Base-by-base conservation (phyloP, 2,329 filamentous ascomycete species). In the Apiospora malaysiana region DNA sequence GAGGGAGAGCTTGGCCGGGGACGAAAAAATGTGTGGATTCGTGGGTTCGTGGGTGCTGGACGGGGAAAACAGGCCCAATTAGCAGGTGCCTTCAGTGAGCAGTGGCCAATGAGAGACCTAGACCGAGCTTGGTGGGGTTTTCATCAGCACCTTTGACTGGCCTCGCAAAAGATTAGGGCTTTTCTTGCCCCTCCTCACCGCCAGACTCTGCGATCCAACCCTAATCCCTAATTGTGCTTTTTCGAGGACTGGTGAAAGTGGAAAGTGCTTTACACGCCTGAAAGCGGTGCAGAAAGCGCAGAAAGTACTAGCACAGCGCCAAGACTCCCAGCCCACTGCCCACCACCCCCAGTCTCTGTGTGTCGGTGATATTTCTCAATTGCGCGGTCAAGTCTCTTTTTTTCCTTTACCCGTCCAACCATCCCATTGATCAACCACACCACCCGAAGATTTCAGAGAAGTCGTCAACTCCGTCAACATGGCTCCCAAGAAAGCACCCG, bases 401-500 rank as follows among this genome's bases (percentile, higher is more conserved):
- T 68, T 68, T 68, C 32, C 46, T 27, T 37, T 14, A 45, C 40
- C 43, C 42, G 66, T 45, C 66, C 66, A 67, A 18, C 63, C 63
- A 71, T 45, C 47, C 68, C 25, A 45, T 45, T 45, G 42, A 78
- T 77, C 78, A 79, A 79, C 75, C 75, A 76, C 75, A 74, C 72
- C 56, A 21, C 27, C 27, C 56, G 56, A 63, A 40, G 56, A 63
- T 63, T 63, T 63, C 56, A 63, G 56, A 63, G 56, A 63, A 63
- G 56, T 63, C 56, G 56, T 63, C 56, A 74, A 77, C 75, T 77
- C 76, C 70, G 81, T 85, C 89, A 93, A 86, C 84, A 98, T 98
- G 95, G 88, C 95, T 86, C 95, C 95, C 85, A 97, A 97, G 91
- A 95, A 95, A 90, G 91, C 92, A 85, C 87, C 90, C 81, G 90